Percentiles rank a stretch among this genome's conserved stretches.
phyloP scores from a whole-genome alignment of 257 asterid species.

The Ilex aquifolium region DNA sequence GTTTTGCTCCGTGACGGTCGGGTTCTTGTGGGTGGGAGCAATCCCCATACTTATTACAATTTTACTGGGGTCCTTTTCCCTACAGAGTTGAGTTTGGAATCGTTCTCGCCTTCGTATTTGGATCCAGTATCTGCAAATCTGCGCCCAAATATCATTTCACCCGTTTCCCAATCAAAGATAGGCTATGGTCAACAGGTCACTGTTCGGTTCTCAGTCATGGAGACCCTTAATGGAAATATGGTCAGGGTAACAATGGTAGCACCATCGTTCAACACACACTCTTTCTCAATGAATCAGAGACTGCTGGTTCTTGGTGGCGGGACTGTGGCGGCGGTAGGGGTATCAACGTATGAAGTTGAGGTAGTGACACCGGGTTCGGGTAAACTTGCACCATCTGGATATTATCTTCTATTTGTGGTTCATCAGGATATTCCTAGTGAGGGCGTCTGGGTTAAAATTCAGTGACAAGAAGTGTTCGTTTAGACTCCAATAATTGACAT shows the following conservation, averaged over 20 bases:
- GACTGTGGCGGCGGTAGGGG: slow-evolving; percentile 6
- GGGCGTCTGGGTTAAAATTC: slow-evolving; percentile 18
- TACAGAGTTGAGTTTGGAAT: slow-evolving; percentile 34
- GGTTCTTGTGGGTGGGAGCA: slow-evolving; percentile 38
- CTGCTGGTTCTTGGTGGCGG: slow-evolving; percentile 12
- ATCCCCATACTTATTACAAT: slow-evolving; percentile 26
- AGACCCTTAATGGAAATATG: neutral
- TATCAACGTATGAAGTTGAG: slow-evolving; percentile 4
- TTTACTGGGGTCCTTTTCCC: slow-evolving; percentile 28
- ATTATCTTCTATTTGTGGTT: slow-evolving; percentile 19
- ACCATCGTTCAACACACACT: slow-evolving; percentile 29
- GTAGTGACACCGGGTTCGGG: slow-evolving; percentile 11
- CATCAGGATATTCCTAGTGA: slow-evolving; percentile 23
- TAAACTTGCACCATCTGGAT: slow-evolving; percentile 15
- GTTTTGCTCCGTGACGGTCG: slow-evolving; percentile 43
- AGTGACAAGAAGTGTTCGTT: neutral
- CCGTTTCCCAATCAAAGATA: slow-evolving; percentile 19
- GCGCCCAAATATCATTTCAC: slow-evolving; percentile 29
- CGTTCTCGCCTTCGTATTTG: slow-evolving; percentile 39
- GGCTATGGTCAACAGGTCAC: slow-evolving; percentile 18
- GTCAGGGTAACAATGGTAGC: slow-evolving; percentile 31
- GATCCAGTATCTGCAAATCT: neutral
- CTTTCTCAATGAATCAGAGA: slow-evolving; percentile 27
- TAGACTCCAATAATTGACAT: too few relatives aligned
- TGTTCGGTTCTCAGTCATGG: slow-evolving; percentile 19